A percentile compares a stretch with the other conserved stretches of the same genome.
phyloP scores from a whole-genome alignment of 495 filamentous ascomycete species.

The Podospora didyma region DNA sequence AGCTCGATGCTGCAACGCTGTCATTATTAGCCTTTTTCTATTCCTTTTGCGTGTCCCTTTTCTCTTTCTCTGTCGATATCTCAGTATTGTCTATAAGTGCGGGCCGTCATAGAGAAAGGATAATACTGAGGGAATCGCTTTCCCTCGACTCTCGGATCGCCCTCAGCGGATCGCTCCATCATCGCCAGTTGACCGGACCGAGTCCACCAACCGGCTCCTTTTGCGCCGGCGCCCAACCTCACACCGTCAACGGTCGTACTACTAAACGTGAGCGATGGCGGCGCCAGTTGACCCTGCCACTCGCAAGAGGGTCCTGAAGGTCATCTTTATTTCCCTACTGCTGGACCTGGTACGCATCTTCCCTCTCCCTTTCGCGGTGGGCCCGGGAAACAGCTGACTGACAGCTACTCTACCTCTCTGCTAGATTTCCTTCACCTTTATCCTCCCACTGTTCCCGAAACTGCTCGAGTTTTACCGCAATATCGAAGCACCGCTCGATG shows the following conservation, averaged over 20 bases:
- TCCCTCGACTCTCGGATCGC: background rate
- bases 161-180: no score
- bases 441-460: constrained; percentile 91
- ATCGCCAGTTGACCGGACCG: no score
- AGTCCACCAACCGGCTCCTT: no score
- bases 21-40: background rate
- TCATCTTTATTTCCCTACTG: constrained; percentile 56
- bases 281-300: constrained; percentile 40
- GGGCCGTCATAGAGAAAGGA: constrained; percentile 12
- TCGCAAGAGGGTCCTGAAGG: constrained; percentile 79
- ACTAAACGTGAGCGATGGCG: constrained; percentile 30
- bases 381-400: constrained; percentile 25
- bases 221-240: background rate
- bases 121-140: background rate
- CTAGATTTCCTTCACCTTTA: constrained; percentile 72
- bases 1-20: constrained; percentile 19
- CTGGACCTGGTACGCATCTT: constrained; percentile 45
- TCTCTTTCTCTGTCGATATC: background rate
- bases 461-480: constrained; percentile 93
- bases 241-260: background rate
- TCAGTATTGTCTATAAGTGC: constrained; percentile 6
- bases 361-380: background rate
- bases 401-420: background rate
- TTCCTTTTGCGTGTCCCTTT: background rate
- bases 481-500: constrained; percentile 53